Conservation (phyloP, 192 early-diverging fungal genomes). For the Podila epicladia region DNA sequence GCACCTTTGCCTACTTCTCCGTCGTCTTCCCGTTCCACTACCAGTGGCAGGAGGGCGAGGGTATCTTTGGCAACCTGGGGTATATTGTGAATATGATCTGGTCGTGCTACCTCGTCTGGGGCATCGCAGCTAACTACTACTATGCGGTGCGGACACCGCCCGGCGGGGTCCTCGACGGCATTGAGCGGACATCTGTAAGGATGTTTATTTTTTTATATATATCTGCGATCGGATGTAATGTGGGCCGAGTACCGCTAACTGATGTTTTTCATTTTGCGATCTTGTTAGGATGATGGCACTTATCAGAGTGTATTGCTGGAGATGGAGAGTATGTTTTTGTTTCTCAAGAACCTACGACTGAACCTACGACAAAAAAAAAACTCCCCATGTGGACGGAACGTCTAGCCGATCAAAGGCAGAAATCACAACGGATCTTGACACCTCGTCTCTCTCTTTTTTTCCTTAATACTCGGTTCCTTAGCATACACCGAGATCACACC, state of each 20-base stretch:
- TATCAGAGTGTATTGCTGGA: conserved; percentile 56
- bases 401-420: neutral
- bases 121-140: conserved; percentile 65
- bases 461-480: neutral
- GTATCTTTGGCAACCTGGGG: conserved; percentile 41
- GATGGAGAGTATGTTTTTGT: conserved; percentile 55
- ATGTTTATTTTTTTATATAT: neutral
- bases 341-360: neutral
- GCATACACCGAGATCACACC: conserved; percentile 31
- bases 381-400: neutral
- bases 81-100: conserved; percentile 44
- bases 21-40: conserved; percentile 61
- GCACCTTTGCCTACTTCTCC: conserved; percentile 53
- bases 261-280: neutral
- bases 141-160: conserved; percentile 64
- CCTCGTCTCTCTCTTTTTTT: neutral
- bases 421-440: neutral
- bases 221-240: neutral
- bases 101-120: conserved; percentile 61
- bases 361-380: neutral
- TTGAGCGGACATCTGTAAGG: conserved; percentile 21
- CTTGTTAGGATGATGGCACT: conserved; percentile 49
- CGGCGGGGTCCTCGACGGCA: conserved; percentile 54
- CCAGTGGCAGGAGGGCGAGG: conserved; percentile 52
- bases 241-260: neutral